Base-by-base conservation (phyloP, 2,329 filamentous ascomycete species). In the Chaetomium globosum region DNA sequence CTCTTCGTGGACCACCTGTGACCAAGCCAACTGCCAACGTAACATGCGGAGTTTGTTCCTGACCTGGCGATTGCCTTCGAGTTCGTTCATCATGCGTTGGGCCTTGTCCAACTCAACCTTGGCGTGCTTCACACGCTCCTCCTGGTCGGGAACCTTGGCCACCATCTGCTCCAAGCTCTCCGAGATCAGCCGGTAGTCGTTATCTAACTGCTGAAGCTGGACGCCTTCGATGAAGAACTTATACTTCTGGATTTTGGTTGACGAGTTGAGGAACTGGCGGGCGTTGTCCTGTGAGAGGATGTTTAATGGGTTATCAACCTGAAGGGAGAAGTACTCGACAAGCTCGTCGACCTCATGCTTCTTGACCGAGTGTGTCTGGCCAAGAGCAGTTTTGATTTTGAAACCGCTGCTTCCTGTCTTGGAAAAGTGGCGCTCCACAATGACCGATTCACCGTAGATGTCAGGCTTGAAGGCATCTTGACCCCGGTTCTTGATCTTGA, bases 251-350 rank as follows among this genome's bases (percentile, higher is more conserved):
- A 85, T 80, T 0, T 93, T 86, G 2, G 87, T 90, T 13, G 95
- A 94, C 43, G 89, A 86, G 73, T 94, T 96, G 52, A 99, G 83
- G 72, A 99, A 99, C 65, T 96, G 91, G 12, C 95, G 88, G 12
- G 95, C 95, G 77, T 93, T 93, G 75, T 99, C 95, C 76, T 99
- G 95, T 0, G 93, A 97, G 21, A 99, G 83, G 7, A 98, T 91
- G 66, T 96, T 98, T 80, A 99, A 89, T 0, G 95, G 95, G 71
- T 99, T 99, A 74, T 98, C 94, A 64, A 99, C 92, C 75, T 98
- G 94, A 51, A 99, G 81, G 51, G 90, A 91, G 75, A 93, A 98
- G 75, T 92, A 96, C 75, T 99, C 95, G 51, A 92, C 89, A 56
- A 99, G 94, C 70, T 97, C 91, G 70, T 97, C 93, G 9, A 99